Base-by-base conservation (phyloP, 2,329 filamentous ascomycete species). In the Paracoccidioides brasiliensis region DNA sequence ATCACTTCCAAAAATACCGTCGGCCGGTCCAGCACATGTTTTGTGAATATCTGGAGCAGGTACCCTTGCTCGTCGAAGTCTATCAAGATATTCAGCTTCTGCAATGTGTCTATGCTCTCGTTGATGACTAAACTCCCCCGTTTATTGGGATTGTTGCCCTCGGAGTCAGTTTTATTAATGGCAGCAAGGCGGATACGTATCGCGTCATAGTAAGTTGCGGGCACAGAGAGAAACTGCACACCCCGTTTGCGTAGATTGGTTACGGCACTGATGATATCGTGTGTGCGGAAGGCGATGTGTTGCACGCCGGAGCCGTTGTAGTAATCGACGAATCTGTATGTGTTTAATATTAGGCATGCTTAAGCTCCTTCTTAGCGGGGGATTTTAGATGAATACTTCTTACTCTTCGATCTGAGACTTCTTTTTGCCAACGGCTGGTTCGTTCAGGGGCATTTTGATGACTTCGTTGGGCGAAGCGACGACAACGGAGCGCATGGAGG, bases 361-460 rank as follows among this genome's bases (percentile, higher is more conserved):
- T 22, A 22, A 22, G 22, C 22, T 22, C 22, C 22, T 22, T 22
- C 22, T 22, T 22, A 42, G 12, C 4, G 5, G 7, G n/a, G 3
- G 12, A 38, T 33, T 35, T 41, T 15, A 52, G 4, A 30, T 45
- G 7, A 9, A 32, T 42, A 32, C 48, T 5, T 41, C 57, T 66
- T 82, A 89, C 75, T 95, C 90, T 71, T 95, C 89, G 60, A 95
- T 95, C 73, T 95, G 90, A 2, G 82, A 87, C 71, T 86, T 87
- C 73, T 86, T 90, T 75, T 90, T 89, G 53, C 89, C 90, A 0
- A 77, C 72, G 0, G 90, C 90, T 0, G 90, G 90, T 75, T 95
- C 90, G 75, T 95, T 95, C 79, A 95, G 91, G 63, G 90, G 90
- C 88, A 95, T 95, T 76, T 95, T 95, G 73, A 95, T 88, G 4